Evolutionary conservation across 805 yeast genomes (phyloP), one percentile per base, ranked within the genome.

Genomic region (Cyberlindnera euphorbiae): DNA sequence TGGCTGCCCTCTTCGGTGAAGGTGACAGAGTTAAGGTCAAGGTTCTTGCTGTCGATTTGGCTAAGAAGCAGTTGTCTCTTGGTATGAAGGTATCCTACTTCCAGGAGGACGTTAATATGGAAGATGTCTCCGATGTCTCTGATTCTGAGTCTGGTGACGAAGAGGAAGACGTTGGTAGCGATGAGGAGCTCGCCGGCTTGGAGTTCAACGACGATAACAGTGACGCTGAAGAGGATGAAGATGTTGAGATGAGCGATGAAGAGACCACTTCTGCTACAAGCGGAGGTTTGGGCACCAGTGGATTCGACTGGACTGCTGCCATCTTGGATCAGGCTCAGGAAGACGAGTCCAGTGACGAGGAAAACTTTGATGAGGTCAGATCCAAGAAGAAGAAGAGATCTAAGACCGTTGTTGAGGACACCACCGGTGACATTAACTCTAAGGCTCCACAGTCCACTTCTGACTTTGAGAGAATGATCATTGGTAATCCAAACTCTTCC

Each of bases 21-120:
- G 97, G 97, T 46, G 97, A 90, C 56, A 71, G 82, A 44, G 97
- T 90, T 29, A 86, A 86, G 63, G 95, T 86, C 24, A 82, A 82
- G 63, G 69, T 90, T 26, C 66, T 89, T 48, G 72, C 67, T 21
- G 66, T 81, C 22, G 79, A 83, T 51, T 38, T 48, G 2, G 76
- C 67, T 9, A 87, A 82, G 67, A 80, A 79, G 42, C 89, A 83
- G 55, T 55, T 90, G 15, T 79, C 95, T 1, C 71, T 90, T 43
- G 96, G 97, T 45, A 80, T 90, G 89, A 90, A 88, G 66, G 97
- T 97, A 3, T 84, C 96, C 4, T 87, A 82, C 61, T 93, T 90
- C 58, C 57, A 55, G 19, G 62, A 55, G 6, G 59, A 49, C 12
- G 64, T 50, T n/a, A 66, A 53, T 15, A 60, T 52, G 11, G 64